Percentiles rank a stretch among this genome's conserved stretches.
These are phyloP conservation scores for Rhodotorula sp. DNA, from an alignment of 1,284 basidiomycete genomes.

Conservation along the genomic window DNA sequence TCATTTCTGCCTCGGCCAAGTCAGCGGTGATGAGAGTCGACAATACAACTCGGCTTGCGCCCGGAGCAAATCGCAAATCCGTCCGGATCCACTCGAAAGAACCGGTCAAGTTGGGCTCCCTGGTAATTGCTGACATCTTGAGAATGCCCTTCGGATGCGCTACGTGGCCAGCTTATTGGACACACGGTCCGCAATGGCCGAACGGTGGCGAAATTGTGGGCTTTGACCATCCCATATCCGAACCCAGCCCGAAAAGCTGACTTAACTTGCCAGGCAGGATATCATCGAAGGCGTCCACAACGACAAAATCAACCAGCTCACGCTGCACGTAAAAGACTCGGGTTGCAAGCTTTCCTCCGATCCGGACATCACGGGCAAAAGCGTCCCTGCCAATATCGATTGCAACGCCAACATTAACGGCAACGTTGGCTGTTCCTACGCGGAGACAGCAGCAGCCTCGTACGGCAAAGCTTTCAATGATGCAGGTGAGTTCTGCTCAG, in stretches of 20 bases:
- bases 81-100: constrained; percentile 18
- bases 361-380: constrained; percentile 9
- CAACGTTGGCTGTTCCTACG: constrained; percentile 26
- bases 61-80: constrained; percentile 13
- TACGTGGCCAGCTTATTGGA: constrained; percentile 23
- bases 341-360: constrained; percentile 9
- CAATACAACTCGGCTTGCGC: constrained; percentile 18
- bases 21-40: constrained; percentile 23
- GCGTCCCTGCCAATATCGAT: constrained; percentile 12
- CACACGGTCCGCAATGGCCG: constrained; percentile 17
- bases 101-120: constrained; percentile 10
- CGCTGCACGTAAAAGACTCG: constrained; percentile 16
- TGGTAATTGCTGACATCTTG: constrained; percentile 18
- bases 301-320: constrained; percentile 16
- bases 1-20: constrained; percentile 13
- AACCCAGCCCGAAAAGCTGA: neutral
- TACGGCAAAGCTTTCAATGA: constrained; percentile 24
- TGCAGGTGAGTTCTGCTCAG: neutral
- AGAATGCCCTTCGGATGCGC: constrained; percentile 23
- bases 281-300: constrained; percentile 29
- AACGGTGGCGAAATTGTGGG: constrained; percentile 25
- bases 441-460: neutral
- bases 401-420: constrained; percentile 25
- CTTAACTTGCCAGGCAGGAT: constrained; percentile 5
- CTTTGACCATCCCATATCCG: neutral